Percentiles rank a stretch among this genome's conserved stretches.
phyloP scores from a whole-genome alignment of 768 basidiomycete species.

The Leccinum broughii region DNA sequence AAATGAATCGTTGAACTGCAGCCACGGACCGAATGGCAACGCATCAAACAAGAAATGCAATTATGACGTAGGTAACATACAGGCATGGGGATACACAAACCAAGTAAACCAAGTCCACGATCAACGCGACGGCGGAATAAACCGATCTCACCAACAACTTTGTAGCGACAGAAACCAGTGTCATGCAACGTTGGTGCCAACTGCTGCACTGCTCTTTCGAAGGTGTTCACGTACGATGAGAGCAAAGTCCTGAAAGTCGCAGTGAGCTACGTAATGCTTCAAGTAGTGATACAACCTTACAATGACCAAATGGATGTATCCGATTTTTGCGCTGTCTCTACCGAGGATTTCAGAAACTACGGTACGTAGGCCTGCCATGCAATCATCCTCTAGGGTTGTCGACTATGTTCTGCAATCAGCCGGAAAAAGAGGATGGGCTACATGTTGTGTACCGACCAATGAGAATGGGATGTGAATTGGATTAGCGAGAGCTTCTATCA shows the following conservation, averaged over 20 bases:
- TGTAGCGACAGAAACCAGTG: neutral
- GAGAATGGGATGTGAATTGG: conserved; percentile 9
- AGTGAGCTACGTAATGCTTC: conserved; percentile 4
- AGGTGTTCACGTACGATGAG: conserved; percentile 16
- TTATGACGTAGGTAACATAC: conserved; percentile 13
- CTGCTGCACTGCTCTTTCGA: conserved; percentile 1
- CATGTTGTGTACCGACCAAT: conserved; percentile 13
- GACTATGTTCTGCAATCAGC: conserved; percentile 14
- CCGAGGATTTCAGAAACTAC: conserved; percentile 24
- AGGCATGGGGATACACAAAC: conserved; percentile 8
- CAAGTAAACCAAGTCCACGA: conserved; percentile 8
- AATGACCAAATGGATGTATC: conserved; percentile 23
- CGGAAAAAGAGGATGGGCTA: neutral
- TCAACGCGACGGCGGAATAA: neutral
- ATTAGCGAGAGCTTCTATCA: neutral
- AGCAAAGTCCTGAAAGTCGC: conserved; percentile 23
- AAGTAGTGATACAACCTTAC: conserved; percentile 9
- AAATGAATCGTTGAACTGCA: conserved; percentile 3
- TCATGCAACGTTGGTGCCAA: neutral
- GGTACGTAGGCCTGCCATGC: conserved; percentile 17
- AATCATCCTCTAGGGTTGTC: conserved; percentile 21
- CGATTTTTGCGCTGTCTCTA: conserved; percentile 14
- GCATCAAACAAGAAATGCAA: conserved; percentile 8
- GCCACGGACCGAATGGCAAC: conserved; percentile 1
- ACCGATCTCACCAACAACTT: neutral